These are phyloP conservation scores for Hypoxylon rubiginosum DNA, from an alignment of 2,329 filamentous ascomycete genomes.

Conservation along the genomic window DNA sequence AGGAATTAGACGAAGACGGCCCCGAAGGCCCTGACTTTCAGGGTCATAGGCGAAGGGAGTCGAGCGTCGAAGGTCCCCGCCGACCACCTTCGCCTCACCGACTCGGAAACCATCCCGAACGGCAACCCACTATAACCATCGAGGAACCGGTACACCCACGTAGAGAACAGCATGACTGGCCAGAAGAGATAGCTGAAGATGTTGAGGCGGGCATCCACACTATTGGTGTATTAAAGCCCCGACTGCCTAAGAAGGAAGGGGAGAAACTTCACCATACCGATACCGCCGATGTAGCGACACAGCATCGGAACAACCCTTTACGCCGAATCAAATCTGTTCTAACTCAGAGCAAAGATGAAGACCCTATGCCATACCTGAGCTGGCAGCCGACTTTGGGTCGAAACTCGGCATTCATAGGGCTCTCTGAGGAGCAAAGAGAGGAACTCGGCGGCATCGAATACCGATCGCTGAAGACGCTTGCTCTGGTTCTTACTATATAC, in stretches of 20 bases:
- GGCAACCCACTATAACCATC: slow-evolving; percentile 73
- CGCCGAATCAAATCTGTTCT: slow-evolving; percentile 68
- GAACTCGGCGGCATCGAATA: slow-evolving; percentile 98
- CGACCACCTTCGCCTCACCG: slow-evolving; percentile 30
- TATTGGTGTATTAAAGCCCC: slow-evolving; percentile 58
- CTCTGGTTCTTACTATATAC: slow-evolving; percentile 81
- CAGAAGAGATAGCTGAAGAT: slow-evolving; percentile 58
- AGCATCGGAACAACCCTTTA: slow-evolving; percentile 55
- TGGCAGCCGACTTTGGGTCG: slow-evolving; percentile 93
- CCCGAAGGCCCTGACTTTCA: slow-evolving; percentile 44
- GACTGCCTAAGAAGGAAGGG: slow-evolving; percentile 58
- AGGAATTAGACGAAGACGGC: slow-evolving; percentile 59
- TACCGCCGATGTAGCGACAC: slow-evolving; percentile 51
- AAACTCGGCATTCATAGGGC: slow-evolving; percentile 91
- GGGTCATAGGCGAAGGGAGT: slow-evolving; percentile 53
- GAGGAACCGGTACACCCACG: slow-evolving; percentile 69
- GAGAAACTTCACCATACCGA: slow-evolving; percentile 54
- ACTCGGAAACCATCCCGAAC: slow-evolving; percentile 50
- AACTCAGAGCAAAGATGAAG: slow-evolving; percentile 66
- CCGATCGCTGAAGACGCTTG: slow-evolving; percentile 87
- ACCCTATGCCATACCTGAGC: slow-evolving; percentile 87
- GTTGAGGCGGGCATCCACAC: slow-evolving; percentile 58
- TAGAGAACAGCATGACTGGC: slow-evolving; percentile 45
- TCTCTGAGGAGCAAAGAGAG: slow-evolving; percentile 91
- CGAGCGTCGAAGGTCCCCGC: slow-evolving; percentile 40